Conservation (phyloP, 768 basidiomycete genomes). For the Lentinula raphanica region DNA sequence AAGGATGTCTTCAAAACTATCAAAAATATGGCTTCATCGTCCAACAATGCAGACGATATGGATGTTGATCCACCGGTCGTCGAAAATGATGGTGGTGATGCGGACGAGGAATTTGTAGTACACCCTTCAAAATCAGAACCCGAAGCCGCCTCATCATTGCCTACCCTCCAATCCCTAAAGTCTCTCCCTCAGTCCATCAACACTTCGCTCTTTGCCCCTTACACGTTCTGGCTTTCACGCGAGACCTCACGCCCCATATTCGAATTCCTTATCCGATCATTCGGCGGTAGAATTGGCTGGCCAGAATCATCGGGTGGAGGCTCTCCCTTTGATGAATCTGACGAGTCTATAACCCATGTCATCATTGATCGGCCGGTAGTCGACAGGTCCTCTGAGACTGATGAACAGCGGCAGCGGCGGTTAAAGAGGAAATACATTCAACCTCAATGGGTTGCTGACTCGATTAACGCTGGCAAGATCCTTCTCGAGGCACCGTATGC, state of each 20-base stretch:
- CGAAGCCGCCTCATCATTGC: slow-evolving; percentile 43
- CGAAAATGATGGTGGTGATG: slow-evolving; percentile 28
- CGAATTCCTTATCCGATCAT: slow-evolving; percentile 89
- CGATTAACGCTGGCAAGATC: slow-evolving; percentile 82
- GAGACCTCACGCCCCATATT: slow-evolving; percentile 89
- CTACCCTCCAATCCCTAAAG: slow-evolving; percentile 64
- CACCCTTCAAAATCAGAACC: slow-evolving; percentile 50
- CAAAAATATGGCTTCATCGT: slow-evolving; percentile 38
- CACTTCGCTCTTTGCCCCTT: slow-evolving; percentile 73
- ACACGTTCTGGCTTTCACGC: slow-evolving; percentile 89
- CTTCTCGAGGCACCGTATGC: slow-evolving; percentile 81
- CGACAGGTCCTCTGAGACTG: slow-evolving; percentile 40
- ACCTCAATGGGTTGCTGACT: slow-evolving; percentile 98
- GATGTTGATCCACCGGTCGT: slow-evolving; percentile 35
- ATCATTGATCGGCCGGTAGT: slow-evolving; percentile 84
- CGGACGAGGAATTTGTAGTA: slow-evolving; percentile 65
- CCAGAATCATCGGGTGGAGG: slow-evolving; percentile 74
- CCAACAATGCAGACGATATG: slow-evolving; percentile 21
- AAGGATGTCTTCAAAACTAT: slow-evolving; percentile 60
- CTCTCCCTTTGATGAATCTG: slow-evolving; percentile 71
- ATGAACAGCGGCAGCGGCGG: slow-evolving; percentile 56
- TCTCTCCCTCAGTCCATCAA: slow-evolving; percentile 52
- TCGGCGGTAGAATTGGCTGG: slow-evolving; percentile 93
- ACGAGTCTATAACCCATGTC: slow-evolving; percentile 88
- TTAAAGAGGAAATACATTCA: slow-evolving; percentile 82